Conservation (phyloP, 108 stramenopile species). For the Cylindrotheca closterium region DNA sequence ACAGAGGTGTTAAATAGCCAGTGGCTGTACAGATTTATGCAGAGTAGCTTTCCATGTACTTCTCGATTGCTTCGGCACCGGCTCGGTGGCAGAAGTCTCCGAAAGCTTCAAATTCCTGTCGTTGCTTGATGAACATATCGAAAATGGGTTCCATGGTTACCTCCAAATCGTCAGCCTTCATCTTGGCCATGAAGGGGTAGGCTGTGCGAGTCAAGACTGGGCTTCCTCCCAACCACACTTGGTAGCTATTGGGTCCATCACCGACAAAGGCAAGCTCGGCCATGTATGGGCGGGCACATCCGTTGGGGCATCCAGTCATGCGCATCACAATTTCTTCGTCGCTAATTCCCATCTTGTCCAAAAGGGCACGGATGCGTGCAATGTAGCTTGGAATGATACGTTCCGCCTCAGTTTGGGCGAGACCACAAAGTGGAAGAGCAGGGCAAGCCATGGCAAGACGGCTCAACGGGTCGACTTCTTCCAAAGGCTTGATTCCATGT, state of each 20-base stretch:
- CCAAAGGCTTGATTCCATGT: conserved; percentile 86
- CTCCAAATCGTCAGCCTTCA: conserved; percentile 82
- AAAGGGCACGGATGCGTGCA: conserved; percentile 73
- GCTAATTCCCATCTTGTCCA: conserved; percentile 81
- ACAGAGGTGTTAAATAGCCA: no score
- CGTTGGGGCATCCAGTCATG: conserved; percentile 99
- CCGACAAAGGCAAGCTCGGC: conserved; percentile 98
- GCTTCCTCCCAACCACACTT: conserved; percentile 95
- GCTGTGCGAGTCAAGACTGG: conserved; percentile 92
- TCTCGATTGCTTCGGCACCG: conserved; percentile 76
- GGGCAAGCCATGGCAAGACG: conserved; percentile 96
- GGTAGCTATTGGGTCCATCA: conserved; percentile 92
- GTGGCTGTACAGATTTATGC: no score
- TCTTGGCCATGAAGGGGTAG: conserved; percentile 87
- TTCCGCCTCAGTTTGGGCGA: conserved; percentile 98
- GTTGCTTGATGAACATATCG: conserved; percentile 78
- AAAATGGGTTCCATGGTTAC: conserved; percentile 87
- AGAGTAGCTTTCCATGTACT: conserved; percentile 43
- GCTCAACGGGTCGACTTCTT: conserved; percentile 85
- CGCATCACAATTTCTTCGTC: conserved; percentile 95
- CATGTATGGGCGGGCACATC: conserved; percentile 98
- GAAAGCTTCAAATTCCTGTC: conserved; percentile 86
- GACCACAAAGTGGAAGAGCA: conserved; percentile 94
- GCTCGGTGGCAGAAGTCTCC: conserved; percentile 91
- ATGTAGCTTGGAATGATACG: conserved; percentile 91